Percentiles rank a stretch among this genome's conserved stretches.
Evolutionary conservation across 495 filamentous ascomycete species (phyloP).

Genomic region (Podospora australis): DNA sequence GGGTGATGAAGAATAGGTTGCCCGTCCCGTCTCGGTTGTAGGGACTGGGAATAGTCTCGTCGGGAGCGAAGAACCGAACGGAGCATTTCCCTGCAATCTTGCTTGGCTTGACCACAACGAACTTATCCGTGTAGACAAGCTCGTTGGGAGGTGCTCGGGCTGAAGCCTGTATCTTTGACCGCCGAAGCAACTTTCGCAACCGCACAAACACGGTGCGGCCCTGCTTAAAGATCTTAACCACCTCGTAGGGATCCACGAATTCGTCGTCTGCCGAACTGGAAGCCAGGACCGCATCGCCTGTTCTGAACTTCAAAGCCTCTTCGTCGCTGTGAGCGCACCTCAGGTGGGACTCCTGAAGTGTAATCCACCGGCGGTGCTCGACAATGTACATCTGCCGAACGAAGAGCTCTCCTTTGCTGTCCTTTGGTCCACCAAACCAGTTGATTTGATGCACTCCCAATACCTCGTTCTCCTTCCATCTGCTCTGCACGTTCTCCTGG

Average conservation of each 20-base stretch:
- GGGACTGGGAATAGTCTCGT: slow-evolving; percentile 47
- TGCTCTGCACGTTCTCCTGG: slow-evolving; percentile 26
- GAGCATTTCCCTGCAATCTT: slow-evolving; percentile 50
- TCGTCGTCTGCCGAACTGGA: slow-evolving; percentile 5
- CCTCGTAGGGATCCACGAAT: slow-evolving; percentile 46
- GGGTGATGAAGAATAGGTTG: slow-evolving; percentile 57
- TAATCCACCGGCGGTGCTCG: slow-evolving; percentile 42
- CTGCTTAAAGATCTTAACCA: slow-evolving; percentile 40
- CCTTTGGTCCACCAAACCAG: slow-evolving; percentile 45
- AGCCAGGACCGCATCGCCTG: slow-evolving; percentile 53
- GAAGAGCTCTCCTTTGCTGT: slow-evolving; percentile 46
- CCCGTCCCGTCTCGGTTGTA: slow-evolving; percentile 58
- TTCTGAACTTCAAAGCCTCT: slow-evolving; percentile 22
- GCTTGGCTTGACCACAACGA: slow-evolving; percentile 30
- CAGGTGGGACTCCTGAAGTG: slow-evolving; percentile 44
- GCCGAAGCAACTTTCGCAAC: slow-evolving; percentile 42
- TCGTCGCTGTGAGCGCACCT: slow-evolving; percentile 27
- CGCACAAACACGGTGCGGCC: slow-evolving; percentile 23
- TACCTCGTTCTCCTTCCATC: slow-evolving; percentile 47
- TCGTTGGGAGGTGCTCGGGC: slow-evolving; percentile 53
- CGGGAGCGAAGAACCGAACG: slow-evolving; percentile 46
- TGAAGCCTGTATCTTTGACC: slow-evolving; percentile 31
- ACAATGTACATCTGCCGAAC: slow-evolving; percentile 60
- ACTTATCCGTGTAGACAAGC: slow-evolving; percentile 50
- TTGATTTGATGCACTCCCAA: slow-evolving; percentile 46